phyloP scores from a whole-genome alignment of 192 early-diverging fungal species.

The Coemansia sp. region DNA sequence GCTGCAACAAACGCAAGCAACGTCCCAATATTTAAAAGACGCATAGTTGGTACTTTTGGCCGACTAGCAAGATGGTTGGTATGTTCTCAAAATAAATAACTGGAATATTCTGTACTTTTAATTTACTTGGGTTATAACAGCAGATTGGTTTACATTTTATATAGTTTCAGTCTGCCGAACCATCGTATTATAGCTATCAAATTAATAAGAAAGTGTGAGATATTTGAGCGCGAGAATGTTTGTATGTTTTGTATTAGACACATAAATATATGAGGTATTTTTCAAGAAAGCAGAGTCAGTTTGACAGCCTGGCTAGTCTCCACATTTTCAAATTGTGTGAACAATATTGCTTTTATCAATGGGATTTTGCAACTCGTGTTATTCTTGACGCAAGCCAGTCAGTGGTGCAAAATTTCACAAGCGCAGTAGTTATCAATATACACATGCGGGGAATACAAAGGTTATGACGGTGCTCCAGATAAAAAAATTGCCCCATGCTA shows the following conservation, averaged over 20 bases:
- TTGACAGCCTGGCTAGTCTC: not conserved
- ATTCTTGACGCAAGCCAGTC: not conserved
- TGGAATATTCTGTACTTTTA: not conserved
- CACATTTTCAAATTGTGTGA: not conserved
- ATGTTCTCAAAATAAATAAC: not conserved
- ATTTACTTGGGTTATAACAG: not conserved
- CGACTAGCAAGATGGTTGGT: not conserved
- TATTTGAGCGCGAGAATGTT: conserved; percentile 2
- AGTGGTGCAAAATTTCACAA: not conserved
- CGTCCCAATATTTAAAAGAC: not conserved
- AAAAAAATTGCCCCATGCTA: not conserved
- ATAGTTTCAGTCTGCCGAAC: not conserved
- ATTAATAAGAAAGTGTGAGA: conserved; percentile 6
- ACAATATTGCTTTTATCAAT: not conserved
- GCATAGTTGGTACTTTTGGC: not conserved
- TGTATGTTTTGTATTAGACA: not conserved
- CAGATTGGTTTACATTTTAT: not conserved
- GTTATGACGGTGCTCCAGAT: conserved; percentile 1
- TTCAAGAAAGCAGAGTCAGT: not conserved
- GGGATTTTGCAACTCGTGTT: not conserved
- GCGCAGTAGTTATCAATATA: conserved; percentile 1
- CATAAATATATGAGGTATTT: not conserved
- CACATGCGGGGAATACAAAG: not conserved
- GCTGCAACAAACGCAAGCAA: not conserved
- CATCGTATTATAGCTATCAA: not conserved